These are phyloP conservation scores for Ogataea paraovalis DNA, from an alignment of 805 yeast genomes.

Conservation along the genomic window DNA sequence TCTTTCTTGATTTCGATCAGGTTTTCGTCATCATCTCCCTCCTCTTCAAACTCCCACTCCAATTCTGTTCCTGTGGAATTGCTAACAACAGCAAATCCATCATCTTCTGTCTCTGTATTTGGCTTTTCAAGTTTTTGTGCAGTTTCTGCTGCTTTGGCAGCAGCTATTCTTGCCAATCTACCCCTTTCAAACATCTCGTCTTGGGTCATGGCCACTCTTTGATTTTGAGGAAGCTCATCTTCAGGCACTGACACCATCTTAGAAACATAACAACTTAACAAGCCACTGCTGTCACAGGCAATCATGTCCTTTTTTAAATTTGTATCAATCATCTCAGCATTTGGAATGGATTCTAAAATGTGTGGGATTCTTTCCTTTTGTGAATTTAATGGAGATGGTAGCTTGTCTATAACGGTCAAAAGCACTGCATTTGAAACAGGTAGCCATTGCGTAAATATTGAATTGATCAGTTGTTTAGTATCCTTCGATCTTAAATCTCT, in stretches of 20 bases:
- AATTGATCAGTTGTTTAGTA: slow-evolving; percentile 53
- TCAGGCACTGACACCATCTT: slow-evolving; percentile 85
- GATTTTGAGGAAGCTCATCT: slow-evolving; percentile 65
- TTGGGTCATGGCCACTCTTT: slow-evolving; percentile 37
- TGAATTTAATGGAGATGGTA: slow-evolving; percentile 80
- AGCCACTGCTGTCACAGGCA: slow-evolving; percentile 63
- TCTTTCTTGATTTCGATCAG: slow-evolving; percentile 44
- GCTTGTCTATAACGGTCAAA: slow-evolving; percentile 74
- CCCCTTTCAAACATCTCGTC: slow-evolving; percentile 64
- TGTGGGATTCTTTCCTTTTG: slow-evolving; percentile 70
- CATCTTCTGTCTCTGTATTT: slow-evolving; percentile 5
- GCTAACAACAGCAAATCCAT: slow-evolving; percentile 17
- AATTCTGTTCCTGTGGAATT: slow-evolving; percentile 9
- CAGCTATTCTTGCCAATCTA: slow-evolving; percentile 60
- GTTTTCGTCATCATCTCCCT: slow-evolving; percentile 42
- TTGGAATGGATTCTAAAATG: slow-evolving; percentile 58
- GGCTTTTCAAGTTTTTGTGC: slow-evolving; percentile 32
- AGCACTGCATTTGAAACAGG: slow-evolving; percentile 86
- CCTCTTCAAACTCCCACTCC: slow-evolving; percentile 47
- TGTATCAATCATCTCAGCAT: slow-evolving; percentile 44
- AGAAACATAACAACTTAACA: slow-evolving; percentile 75
- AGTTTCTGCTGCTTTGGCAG: slow-evolving; percentile 61
- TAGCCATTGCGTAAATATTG: slow-evolving; percentile 87
- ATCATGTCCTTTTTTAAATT: slow-evolving; percentile 53
- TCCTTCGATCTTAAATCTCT: slow-evolving; percentile 82